phyloP scores from a whole-genome alignment of 2,329 filamentous ascomycete genomes.

The Alternaria rosae region DNA sequence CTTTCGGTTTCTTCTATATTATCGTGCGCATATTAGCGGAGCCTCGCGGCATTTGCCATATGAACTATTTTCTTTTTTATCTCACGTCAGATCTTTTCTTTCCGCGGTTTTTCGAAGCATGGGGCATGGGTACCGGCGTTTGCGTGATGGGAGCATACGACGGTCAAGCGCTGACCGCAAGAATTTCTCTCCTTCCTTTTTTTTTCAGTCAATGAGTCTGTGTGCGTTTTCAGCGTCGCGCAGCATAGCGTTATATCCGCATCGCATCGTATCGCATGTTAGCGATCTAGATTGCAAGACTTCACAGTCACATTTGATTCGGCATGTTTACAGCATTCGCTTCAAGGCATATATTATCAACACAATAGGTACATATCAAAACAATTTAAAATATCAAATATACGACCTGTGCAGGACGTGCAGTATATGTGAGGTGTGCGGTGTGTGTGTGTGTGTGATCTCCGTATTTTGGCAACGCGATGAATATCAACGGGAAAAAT shows the following conservation, averaged over 20 bases:
- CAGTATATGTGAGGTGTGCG: background rate
- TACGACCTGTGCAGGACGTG: background rate
- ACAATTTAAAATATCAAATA: background rate
- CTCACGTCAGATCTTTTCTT: background rate
- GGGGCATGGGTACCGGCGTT: slow-evolving; percentile 2
- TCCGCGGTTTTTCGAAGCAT: background rate
- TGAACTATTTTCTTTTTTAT: background rate
- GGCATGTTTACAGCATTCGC: background rate
- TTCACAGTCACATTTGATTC: background rate
- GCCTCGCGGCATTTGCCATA: background rate
- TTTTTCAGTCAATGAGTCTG: background rate
- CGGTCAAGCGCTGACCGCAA: slow-evolving; percentile 22
- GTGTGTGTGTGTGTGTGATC: background rate
- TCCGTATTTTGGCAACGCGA: too few relatives aligned
- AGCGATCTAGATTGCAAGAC: background rate
- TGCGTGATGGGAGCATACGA: slow-evolving; percentile 6
- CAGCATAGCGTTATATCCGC: background rate
- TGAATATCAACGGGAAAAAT: too few relatives aligned
- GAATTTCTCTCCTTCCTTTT: background rate
- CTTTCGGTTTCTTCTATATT: background rate
- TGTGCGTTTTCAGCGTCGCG: background rate
- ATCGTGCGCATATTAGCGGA: slow-evolving; percentile 10
- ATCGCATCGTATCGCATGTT: background rate
- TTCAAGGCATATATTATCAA: background rate
- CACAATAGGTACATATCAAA: background rate